A percentile compares a stretch with the other conserved stretches of the same genome.
phyloP scores from a whole-genome alignment of 108 stramenopile genomes.

The Cyclotella sp. region DNA sequence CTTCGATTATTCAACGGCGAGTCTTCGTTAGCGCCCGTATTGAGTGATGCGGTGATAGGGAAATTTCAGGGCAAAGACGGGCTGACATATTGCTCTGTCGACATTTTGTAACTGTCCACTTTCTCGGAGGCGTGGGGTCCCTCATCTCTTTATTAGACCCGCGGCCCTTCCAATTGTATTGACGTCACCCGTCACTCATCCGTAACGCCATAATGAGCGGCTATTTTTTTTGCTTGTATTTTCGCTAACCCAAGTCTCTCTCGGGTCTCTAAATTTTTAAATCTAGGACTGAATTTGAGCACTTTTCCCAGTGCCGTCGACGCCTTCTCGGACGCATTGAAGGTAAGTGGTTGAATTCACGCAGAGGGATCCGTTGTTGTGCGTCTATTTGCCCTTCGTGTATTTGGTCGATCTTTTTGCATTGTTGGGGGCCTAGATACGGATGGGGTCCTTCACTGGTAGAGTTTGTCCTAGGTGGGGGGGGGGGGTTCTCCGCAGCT shows the following conservation, averaged over 20 bases:
- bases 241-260: neutral
- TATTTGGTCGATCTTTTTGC: neutral
- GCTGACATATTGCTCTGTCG: too few relatives aligned
- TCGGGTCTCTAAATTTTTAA: neutral
- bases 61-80: too few relatives aligned
- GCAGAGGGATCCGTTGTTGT: neutral
- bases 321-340: constrained; percentile 23
- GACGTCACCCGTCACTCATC: too few relatives aligned
- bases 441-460: neutral
- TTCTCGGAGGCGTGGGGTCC: too few relatives aligned
- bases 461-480: neutral
- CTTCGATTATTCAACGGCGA: neutral
- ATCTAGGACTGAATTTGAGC: constrained; percentile 30
- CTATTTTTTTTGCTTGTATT: neutral
- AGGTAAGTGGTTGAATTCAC: constrained; percentile 17
- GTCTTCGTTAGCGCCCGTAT: neutral
- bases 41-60: neutral
- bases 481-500: too few relatives aligned
- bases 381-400: neutral
- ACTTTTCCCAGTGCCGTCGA: constrained; percentile 13
- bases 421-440: neutral
- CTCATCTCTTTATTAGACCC: too few relatives aligned
- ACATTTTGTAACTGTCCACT: too few relatives aligned
- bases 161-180: too few relatives aligned
- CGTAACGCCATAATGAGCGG: neutral